Base-by-base conservation (phyloP, 139 green algal species). In the Tetradesmus lagerheimii region DNA sequence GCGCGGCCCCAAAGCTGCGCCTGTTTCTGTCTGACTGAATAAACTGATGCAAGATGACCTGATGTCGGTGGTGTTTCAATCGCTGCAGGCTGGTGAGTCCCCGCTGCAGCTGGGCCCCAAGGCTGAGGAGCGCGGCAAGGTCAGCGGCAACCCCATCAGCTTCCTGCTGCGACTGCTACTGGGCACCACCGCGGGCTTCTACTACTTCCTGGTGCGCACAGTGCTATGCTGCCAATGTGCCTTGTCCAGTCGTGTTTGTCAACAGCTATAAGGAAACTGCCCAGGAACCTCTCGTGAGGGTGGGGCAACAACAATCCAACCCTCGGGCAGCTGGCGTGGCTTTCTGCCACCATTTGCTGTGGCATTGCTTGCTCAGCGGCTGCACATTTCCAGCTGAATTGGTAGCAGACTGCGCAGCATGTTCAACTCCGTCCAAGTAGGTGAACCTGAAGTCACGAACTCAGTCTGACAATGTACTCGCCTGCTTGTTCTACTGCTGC, bases 191-290 rank as follows among this genome's bases (percentile, higher is more conserved):
- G 95, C 95, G 16, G 97, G 97, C 80, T 96, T 96, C 83, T 99
- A 97, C 92, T 99, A 98, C 94, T 99, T 99, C 90, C 20, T 97
- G 29, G 88, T 98, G 43, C 35, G 80, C 29, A 38, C 27, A 18
- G 9, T 76, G n/a, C 29, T 76, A 0, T 0, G 27, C 27, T 12
- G 64, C 43, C 5, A 8, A 50, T 50, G 8, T 50, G 43, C n/a
- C n/a, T n/a, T n/a, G n/a, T n/a, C n/a, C n/a, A n/a, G n/a, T n/a
- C n/a, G n/a, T n/a, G n/a, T n/a, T n/a, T n/a, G n/a, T n/a, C n/a
- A n/a, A 8, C 43, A 50, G 43, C 5, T 4, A 8, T 50, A 50
- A 50, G 43, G 8, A 50, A 50, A 50, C 5, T 62, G 47, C 47
- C 20, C 47, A 62, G 8, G 12, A 20, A 14, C 47, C 8, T 14